A percentile compares a stretch with the other conserved stretches of the same genome.
These are phyloP conservation scores for Naumovozyma baii DNA, from an alignment of 805 yeast genomes.

Conservation along the genomic window DNA sequence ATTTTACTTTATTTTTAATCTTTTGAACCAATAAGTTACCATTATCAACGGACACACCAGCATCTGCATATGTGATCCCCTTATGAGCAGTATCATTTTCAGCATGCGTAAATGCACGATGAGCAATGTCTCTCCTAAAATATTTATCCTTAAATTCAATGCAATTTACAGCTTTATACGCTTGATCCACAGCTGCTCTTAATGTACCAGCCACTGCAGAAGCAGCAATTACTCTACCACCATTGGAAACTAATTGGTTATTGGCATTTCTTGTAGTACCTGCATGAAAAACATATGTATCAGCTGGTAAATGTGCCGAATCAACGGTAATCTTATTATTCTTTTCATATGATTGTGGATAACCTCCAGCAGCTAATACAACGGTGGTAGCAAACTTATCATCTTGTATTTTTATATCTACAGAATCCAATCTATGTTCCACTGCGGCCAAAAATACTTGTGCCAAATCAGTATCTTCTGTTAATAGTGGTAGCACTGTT, in stretches of 20 bases:
- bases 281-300: conserved; percentile 82
- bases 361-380: conserved; percentile 94
- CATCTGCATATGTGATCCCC: conserved; percentile 75
- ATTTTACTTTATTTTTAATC: conserved; percentile 81
- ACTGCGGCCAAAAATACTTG: conserved; percentile 89
- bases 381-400: conserved; percentile 78
- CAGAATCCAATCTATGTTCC: conserved; percentile 86
- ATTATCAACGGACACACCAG: conserved; percentile 96
- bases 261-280: conserved; percentile 59
- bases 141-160: conserved; percentile 68
- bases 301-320: conserved; percentile 19
- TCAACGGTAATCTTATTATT: conserved; percentile 71
- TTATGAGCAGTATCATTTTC: conserved; percentile 16
- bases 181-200: conserved; percentile 72
- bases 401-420: conserved; percentile 43
- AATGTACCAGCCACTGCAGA: conserved; percentile 74
- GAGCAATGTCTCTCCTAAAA: conserved; percentile 89
- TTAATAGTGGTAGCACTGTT: conserved; percentile 80
- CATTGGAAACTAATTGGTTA: conserved; percentile 59
- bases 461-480: conserved; percentile 82
- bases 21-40: conserved; percentile 86
- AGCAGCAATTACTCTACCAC: conserved; percentile 95
- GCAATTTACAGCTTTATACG: conserved; percentile 74
- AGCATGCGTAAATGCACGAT: conserved; percentile 73
- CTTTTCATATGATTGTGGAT: conserved; percentile 78